These are phyloP conservation scores for Penicillium maclennaniae DNA, from an alignment of 495 filamentous ascomycete species.

Conservation along the genomic window DNA sequence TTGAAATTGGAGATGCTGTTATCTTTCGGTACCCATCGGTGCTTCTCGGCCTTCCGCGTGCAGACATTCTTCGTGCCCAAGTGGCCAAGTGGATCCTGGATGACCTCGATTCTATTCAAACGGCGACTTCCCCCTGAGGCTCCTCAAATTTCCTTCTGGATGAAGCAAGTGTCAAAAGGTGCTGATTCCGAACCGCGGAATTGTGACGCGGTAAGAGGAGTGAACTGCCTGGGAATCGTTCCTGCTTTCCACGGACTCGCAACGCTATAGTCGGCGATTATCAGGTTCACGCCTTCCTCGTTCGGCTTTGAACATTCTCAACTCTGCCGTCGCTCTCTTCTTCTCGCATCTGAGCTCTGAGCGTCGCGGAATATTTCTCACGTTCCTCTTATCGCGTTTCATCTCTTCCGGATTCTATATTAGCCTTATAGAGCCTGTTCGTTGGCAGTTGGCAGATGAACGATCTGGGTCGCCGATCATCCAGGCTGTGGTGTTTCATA, in stretches of 20 bases:
- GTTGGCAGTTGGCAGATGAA: conserved; percentile 1
- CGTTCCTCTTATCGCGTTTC: neutral
- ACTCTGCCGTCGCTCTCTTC: neutral
- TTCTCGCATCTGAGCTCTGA: neutral
- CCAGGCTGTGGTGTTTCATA: conserved; percentile 3
- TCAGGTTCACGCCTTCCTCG: conserved; percentile 4
- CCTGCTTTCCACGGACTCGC: neutral
- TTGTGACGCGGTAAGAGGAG: neutral
- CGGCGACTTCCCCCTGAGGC: neutral
- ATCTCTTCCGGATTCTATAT: neutral
- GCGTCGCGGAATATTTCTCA: neutral
- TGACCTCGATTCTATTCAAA: neutral
- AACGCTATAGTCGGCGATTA: neutral
- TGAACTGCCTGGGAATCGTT: neutral
- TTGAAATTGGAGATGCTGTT: neutral
- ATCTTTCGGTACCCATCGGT: conserved; percentile 19
- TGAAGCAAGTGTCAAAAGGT: neutral
- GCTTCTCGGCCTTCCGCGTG: conserved; percentile 17
- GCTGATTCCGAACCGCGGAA: neutral
- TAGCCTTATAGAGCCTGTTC: neutral
- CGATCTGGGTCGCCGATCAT: neutral
- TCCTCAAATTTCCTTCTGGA: neutral
- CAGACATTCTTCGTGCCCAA: conserved; percentile 3
- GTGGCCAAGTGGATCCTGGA: conserved; percentile 3
- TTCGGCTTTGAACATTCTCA: neutral